Evolutionary conservation across 495 filamentous ascomycete genomes (phyloP).

Genomic region (Penicillium odoratum): DNA sequence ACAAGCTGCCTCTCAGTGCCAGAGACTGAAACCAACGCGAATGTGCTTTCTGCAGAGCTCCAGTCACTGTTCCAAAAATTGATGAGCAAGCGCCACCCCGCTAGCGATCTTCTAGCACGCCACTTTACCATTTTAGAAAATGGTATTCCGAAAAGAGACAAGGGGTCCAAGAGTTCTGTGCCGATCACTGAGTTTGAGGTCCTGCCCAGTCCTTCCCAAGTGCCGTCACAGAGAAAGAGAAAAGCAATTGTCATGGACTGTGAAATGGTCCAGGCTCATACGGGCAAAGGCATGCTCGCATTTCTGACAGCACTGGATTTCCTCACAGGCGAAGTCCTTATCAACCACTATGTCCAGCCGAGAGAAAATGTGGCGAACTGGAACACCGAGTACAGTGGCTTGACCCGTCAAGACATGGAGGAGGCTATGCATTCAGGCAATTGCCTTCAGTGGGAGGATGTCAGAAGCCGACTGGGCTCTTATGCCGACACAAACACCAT

Average conservation of each 20-base stretch:
- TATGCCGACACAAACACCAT: conserved; percentile 44
- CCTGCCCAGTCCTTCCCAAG: neutral
- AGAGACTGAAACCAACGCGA: neutral
- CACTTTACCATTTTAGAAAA: neutral
- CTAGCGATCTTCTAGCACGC: neutral
- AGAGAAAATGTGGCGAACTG: conserved; percentile 32
- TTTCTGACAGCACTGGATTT: conserved; percentile 45
- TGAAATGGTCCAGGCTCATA: conserved; percentile 30
- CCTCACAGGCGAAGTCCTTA: conserved; percentile 46
- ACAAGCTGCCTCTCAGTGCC: too few relatives aligned
- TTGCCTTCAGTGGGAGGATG: conserved; percentile 39
- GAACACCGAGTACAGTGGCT: conserved; percentile 38
- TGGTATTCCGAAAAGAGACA: neutral
- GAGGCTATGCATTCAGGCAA: conserved; percentile 29
- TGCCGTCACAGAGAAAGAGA: neutral
- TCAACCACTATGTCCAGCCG: conserved; percentile 43
- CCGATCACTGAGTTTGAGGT: neutral
- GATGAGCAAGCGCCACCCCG: neutral
- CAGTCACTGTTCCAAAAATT: neutral
- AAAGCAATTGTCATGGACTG: conserved; percentile 34
- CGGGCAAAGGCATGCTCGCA: conserved; percentile 7
- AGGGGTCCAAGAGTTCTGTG: neutral
- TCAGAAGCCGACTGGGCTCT: conserved; percentile 37
- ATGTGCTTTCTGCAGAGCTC: neutral
- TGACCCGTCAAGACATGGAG: conserved; percentile 31